These are phyloP conservation scores for Xylaria venustula DNA, from an alignment of 495 filamentous ascomycete species.

Conservation along the genomic window DNA sequence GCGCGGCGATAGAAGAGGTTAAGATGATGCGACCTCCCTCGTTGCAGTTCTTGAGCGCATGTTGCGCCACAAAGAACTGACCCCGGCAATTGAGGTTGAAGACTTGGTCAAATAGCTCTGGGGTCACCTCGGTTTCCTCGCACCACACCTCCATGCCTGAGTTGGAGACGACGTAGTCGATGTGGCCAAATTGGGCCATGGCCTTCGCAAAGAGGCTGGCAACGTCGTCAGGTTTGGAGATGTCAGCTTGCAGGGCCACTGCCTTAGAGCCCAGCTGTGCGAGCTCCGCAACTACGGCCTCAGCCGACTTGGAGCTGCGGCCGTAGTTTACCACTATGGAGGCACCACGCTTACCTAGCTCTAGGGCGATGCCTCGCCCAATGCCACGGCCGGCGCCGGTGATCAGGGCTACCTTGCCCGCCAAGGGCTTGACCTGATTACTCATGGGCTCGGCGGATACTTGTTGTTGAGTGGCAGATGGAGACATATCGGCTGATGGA, in stretches of 20 bases:
- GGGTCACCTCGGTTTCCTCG: conserved; percentile 67
- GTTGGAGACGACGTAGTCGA: conserved; percentile 77
- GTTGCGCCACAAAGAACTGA: conserved; percentile 78
- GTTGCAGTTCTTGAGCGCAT: conserved; percentile 62
- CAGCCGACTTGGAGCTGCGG: conserved; percentile 57
- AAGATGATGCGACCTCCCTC: conserved; percentile 62
- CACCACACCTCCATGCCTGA: conserved; percentile 63
- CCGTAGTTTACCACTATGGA: conserved; percentile 78
- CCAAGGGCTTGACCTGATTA: conserved; percentile 37
- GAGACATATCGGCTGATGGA: conserved; percentile 20
- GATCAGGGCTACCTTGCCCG: conserved; percentile 69
- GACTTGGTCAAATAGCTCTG: conserved; percentile 72
- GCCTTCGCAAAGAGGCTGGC: conserved; percentile 55
- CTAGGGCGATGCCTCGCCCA: conserved; percentile 72
- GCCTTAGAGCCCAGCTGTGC: conserved; percentile 55
- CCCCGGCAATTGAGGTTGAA: conserved; percentile 76
- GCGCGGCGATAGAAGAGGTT: conserved; percentile 63
- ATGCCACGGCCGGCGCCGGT: conserved; percentile 71
- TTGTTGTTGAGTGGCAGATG: conserved; percentile 12
- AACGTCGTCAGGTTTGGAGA: conserved; percentile 65
- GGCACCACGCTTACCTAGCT: conserved; percentile 73
- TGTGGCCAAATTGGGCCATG: conserved; percentile 41
- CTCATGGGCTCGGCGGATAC: conserved; percentile 20
- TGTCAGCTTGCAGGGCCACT: conserved; percentile 71
- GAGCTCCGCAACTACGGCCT: conserved; percentile 63